Percentiles rank a stretch among this genome's conserved stretches.
Evolutionary conservation across 768 basidiomycete species (phyloP).

Genomic region (Termitomyces sp.): DNA sequence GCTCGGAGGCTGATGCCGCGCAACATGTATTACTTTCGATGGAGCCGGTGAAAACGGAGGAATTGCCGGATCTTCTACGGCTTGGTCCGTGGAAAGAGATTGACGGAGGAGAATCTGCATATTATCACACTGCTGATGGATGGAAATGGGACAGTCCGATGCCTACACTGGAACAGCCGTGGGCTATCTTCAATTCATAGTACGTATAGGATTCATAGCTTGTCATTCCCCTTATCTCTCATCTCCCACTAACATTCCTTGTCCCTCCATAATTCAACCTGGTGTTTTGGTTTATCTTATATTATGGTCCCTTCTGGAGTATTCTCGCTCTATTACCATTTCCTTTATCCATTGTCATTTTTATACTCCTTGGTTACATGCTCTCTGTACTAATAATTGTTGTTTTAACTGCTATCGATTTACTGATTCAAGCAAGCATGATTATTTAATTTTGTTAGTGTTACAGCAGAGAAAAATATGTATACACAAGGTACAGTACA

Average conservation of each 20-base stretch:
- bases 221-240: slow-evolving; percentile 16
- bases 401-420: slow-evolving; percentile 62
- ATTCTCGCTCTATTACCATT: slow-evolving; percentile 19
- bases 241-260: slow-evolving; percentile 13
- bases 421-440: slow-evolving; percentile 17
- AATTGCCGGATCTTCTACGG: slow-evolving; percentile 49
- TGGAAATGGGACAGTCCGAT: slow-evolving; percentile 79
- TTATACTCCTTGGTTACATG: slow-evolving; percentile 38
- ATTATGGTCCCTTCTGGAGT: slow-evolving; percentile 39
- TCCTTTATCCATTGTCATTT: slow-evolving; percentile 31
- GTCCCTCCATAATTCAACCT: slow-evolving; percentile 17
- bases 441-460: not conserved
- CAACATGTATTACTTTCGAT: slow-evolving; percentile 40
- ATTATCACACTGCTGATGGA: slow-evolving; percentile 47
- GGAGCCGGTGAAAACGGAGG: slow-evolving; percentile 49
- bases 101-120: slow-evolving; percentile 71
- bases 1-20: slow-evolving; percentile 53
- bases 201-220: slow-evolving; percentile 32
- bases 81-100: slow-evolving; percentile 65
- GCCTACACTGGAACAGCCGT: slow-evolving; percentile 61
- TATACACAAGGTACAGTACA: not conserved
- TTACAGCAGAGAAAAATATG: slow-evolving; percentile 1
- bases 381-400: slow-evolving; percentile 57
- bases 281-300: slow-evolving; percentile 27
- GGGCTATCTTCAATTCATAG: slow-evolving; percentile 68